phyloP scores from a whole-genome alignment of 495 filamentous ascomycete genomes.

The Stereocaulon alpinum region DNA sequence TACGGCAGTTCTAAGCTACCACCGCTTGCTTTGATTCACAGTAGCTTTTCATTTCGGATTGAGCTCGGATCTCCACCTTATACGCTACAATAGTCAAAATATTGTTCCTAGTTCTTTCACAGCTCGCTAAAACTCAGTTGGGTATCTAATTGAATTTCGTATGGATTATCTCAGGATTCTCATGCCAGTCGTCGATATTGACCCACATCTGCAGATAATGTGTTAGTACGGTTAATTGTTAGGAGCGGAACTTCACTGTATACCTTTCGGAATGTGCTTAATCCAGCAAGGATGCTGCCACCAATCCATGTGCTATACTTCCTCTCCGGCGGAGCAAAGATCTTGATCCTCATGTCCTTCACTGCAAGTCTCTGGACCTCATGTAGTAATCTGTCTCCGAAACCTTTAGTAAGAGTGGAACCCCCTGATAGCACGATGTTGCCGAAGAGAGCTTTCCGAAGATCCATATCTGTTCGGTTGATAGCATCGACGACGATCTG shows the following conservation, averaged over 20 bases:
- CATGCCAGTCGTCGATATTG: slow-evolving; percentile 97
- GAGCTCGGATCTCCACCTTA: no score
- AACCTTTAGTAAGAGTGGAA: slow-evolving; percentile 82
- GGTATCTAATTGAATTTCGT: slow-evolving; percentile 72
- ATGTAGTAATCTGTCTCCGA: slow-evolving; percentile 84
- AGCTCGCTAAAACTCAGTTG: background rate
- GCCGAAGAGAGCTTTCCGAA: slow-evolving; percentile 84
- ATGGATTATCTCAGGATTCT: slow-evolving; percentile 97
- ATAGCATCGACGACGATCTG: slow-evolving; percentile 97
- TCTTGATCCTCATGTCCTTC: slow-evolving; percentile 98
- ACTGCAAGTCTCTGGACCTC: slow-evolving; percentile 90
- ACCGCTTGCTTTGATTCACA: no score
- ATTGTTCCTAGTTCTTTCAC: no score
- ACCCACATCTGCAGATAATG: slow-evolving; percentile 78
- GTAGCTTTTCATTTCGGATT: no score
- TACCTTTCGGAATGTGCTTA: slow-evolving; percentile 98
- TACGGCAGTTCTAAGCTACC: no score
- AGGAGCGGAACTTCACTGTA: slow-evolving; percentile 20
- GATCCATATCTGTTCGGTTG: slow-evolving; percentile 91
- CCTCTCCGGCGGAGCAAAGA: slow-evolving; percentile 91
- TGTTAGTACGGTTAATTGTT: slow-evolving; percentile 13
- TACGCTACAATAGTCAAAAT: no score
- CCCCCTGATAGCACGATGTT: slow-evolving; percentile 97
- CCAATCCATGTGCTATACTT: slow-evolving; percentile 99
- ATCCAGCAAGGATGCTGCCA: slow-evolving; percentile 89